Base-by-base conservation (phyloP, 2,329 filamentous ascomycete genomes). In the Diaporthe longicolla region DNA sequence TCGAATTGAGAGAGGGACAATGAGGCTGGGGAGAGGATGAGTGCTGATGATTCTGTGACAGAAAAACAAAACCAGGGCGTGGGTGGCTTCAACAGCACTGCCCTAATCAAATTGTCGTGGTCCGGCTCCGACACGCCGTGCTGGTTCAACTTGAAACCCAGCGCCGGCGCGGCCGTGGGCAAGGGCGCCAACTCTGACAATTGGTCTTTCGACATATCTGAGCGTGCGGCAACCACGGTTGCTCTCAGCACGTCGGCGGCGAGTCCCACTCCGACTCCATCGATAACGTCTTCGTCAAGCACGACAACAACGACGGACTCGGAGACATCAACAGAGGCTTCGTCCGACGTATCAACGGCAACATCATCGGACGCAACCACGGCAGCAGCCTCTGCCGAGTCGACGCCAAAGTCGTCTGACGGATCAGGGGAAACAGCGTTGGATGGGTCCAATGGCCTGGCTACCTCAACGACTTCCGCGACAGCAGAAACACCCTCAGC, bases 71-170 rank as follows among this genome's bases (percentile, higher is more conserved):
- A 7, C 45, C 57, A 71, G 45, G 57, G 57, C 58, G 70, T 63
- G 32, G 57, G 24, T 19, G 70, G 45, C 35, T 71, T 24, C 45
- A 71, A 71, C 70, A 71, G 37, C 45, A 71, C 70, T 29, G 70
- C 70, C 8, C 48, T 52, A 24, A 40, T 71, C 35, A 63, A 63
- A 32, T 45, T 71, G 15, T 40, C 48, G 19, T 71, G 70, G 70
- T 43, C 70, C 9, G 70, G 70, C 57, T 63, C 70, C 32, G 70
- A 71, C 45, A 71, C 70, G 48, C 70, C 70, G 11, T 71, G 70
- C 35, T 71, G 70, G 70, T 71, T 71, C 48, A n/a, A 71, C 70
- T n/a, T 71, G 57, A 71, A 71, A 48, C 70, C 70, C 13, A 45
- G 50, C 35, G 37, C 58, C 19, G 29, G 32, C 24, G 45, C 70